Percentiles rank a stretch among this genome's conserved stretches.
Evolutionary conservation across 371 early-diverging fungal genomes (phyloP).

Genomic region (Conidiobolus incongruus): DNA sequence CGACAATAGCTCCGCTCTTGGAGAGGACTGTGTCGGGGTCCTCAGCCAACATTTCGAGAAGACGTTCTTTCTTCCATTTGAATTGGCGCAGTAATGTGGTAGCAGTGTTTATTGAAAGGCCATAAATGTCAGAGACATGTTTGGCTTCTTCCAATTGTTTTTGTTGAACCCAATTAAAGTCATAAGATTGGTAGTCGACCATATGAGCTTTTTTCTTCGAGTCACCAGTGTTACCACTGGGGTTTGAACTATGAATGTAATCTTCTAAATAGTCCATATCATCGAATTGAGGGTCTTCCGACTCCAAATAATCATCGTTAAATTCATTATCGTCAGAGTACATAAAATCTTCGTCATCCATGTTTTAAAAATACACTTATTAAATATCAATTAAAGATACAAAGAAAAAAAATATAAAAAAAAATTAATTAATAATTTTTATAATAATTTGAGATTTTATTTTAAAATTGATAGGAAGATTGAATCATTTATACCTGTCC

Average conservation of each 20-base stretch:
- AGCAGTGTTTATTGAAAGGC: conserved; percentile 28
- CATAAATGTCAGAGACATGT: conserved; percentile 36
- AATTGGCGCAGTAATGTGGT: conserved; percentile 51
- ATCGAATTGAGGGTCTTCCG: neutral
- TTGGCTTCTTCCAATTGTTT: conserved; percentile 22
- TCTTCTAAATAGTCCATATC: conserved; percentile 12
- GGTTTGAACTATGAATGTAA: conserved; percentile 17
- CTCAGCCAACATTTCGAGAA: conserved; percentile 77
- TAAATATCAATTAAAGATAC: too few species aligned
- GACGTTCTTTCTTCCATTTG: conserved; percentile 80
- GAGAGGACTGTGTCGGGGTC: conserved; percentile 33
- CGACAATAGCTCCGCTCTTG: conserved; percentile 38
- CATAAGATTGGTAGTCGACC: conserved; percentile 36
- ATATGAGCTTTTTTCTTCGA: conserved; percentile 32
- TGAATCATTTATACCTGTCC: too few species aligned
- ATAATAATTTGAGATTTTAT: too few species aligned
- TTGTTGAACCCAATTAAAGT: conserved; percentile 17
- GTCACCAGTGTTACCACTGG: conserved; percentile 12
- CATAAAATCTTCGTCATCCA: neutral
- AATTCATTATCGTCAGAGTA: neutral
- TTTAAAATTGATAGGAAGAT: too few species aligned
- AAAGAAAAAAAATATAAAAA: too few species aligned
- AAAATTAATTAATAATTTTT: too few species aligned
- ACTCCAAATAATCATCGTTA: neutral
- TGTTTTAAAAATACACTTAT: neutral